These are phyloP conservation scores for Haberlea rhodopensis DNA, from an alignment of 257 asterid species.

Conservation along the genomic window DNA sequence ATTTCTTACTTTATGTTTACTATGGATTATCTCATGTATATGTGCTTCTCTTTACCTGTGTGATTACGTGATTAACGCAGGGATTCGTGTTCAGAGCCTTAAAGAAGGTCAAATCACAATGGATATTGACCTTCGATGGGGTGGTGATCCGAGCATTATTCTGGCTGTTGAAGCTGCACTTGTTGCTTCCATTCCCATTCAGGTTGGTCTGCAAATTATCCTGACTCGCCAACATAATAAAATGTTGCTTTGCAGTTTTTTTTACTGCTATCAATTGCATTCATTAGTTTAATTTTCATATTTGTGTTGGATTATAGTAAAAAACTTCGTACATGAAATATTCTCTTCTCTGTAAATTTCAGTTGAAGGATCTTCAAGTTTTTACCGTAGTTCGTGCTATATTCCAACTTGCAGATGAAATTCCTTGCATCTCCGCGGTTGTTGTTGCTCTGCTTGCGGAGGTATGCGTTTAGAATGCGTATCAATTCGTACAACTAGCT, in stretches of 20 bases:
- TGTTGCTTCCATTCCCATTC: conserved; percentile 97
- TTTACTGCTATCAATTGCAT: conserved; percentile 2
- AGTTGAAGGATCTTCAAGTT: conserved; percentile 97
- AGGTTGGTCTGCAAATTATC: conserved; percentile 45
- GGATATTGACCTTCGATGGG: conserved; percentile 99
- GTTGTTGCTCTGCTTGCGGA: conserved; percentile 98
- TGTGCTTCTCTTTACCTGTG: conserved; percentile 18
- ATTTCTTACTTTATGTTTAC: not conserved
- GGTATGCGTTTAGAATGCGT: conserved; percentile 37
- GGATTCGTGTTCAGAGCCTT: conserved; percentile 97
- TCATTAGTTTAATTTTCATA: not conserved
- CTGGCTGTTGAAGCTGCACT: conserved; percentile 93
- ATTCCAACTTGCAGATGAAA: conserved; percentile 93
- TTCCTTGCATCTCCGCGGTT: conserved; percentile 97
- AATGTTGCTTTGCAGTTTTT: conserved; percentile 3
- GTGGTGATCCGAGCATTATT: conserved; percentile 95
- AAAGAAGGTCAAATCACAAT: conserved; percentile 96
- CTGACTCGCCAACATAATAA: not conserved
- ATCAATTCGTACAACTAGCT: not conserved
- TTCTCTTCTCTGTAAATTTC: conserved; percentile 33
- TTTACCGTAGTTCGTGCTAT: conserved; percentile 93
- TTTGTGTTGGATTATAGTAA: conserved; percentile 9
- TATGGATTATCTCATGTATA: not conserved
- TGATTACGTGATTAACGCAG: conserved; percentile 45
- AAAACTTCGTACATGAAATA: conserved; percentile 6